phyloP scores from a whole-genome alignment of 1,284 basidiomycete genomes.

The Inonotus obliquus region DNA sequence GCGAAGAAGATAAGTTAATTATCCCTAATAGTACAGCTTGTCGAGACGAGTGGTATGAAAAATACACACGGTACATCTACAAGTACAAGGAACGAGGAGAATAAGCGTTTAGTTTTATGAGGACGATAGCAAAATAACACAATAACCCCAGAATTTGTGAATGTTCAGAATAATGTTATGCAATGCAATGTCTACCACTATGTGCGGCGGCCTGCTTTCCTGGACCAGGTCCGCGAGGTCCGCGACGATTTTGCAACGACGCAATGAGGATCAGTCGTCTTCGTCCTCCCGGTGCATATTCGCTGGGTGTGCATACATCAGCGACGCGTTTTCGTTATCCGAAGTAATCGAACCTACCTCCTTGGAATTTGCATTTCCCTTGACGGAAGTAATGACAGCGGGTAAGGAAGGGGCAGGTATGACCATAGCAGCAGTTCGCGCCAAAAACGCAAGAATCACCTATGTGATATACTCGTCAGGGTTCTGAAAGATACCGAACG shows the following conservation, averaged over 20 bases:
- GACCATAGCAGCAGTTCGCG: constrained; percentile 57
- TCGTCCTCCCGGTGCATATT: constrained; percentile 15
- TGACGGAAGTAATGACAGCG: constrained; percentile 50
- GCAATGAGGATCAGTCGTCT: background rate
- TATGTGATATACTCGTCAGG: constrained; percentile 24
- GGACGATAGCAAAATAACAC: background rate
- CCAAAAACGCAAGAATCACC: constrained; percentile 52
- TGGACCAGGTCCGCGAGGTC: background rate
- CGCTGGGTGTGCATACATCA: constrained; percentile 19
- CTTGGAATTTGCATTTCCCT: constrained; percentile 54
- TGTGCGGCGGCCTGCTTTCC: background rate
- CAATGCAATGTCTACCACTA: background rate
- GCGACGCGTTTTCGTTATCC: constrained; percentile 17
- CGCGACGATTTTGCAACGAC: background rate
- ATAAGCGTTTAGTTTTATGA: background rate
- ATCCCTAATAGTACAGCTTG: background rate
- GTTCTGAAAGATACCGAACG: constrained; percentile 1
- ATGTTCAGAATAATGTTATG: constrained; percentile 3
- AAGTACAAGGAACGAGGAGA: background rate
- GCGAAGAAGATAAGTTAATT: background rate
- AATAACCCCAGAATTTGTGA: background rate
- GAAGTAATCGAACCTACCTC: constrained; percentile 36
- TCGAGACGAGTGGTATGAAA: background rate
- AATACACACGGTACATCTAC: background rate
- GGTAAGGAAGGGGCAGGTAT: constrained; percentile 44